These are phyloP conservation scores for Ophiocordyceps unilateralis DNA, from an alignment of 2,329 filamentous ascomycete species.

Conservation along the genomic window DNA sequence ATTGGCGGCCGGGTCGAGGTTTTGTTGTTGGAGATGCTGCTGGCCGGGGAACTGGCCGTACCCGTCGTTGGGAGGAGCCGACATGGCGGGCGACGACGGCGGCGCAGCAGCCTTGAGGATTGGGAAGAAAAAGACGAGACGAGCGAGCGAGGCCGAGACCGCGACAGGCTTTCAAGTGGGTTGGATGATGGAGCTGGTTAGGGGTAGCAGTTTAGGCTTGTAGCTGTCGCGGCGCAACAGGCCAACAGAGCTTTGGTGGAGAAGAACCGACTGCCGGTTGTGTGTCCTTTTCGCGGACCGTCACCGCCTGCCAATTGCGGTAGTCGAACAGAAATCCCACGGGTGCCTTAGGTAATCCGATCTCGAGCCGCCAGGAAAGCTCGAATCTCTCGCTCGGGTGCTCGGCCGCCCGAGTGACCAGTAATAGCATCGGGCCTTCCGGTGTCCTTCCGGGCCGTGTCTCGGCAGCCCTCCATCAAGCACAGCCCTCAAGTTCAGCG, in stretches of 20 bases:
- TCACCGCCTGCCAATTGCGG: slow-evolving; percentile 1
- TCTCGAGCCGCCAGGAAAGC: too few species aligned
- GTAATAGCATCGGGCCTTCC: background rate
- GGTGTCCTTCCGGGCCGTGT: too few species aligned
- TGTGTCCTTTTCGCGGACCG: slow-evolving; percentile 3
- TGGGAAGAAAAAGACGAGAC: background rate
- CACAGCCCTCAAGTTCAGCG: background rate
- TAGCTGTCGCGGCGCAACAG: background rate
- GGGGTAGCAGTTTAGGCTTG: too few species aligned
- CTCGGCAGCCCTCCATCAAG: background rate
- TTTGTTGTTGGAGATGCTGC: slow-evolving; percentile 20
- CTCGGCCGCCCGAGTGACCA: background rate
- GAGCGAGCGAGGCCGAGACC: background rate
- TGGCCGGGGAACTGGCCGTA: slow-evolving; percentile 31
- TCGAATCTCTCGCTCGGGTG: too few species aligned
- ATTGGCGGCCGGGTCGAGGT: slow-evolving; percentile 21
- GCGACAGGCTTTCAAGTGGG: background rate
- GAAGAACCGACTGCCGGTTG: background rate
- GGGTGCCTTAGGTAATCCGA: background rate
- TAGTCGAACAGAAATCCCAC: background rate
- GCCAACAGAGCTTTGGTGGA: slow-evolving; percentile 1
- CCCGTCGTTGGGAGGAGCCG: slow-evolving; percentile 37
- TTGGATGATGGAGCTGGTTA: background rate
- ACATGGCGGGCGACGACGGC: slow-evolving; percentile 26
- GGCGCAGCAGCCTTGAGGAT: slow-evolving; percentile 3